phyloP scores from a whole-genome alignment of 257 asterid genomes.

The Linderniella brevidens region DNA sequence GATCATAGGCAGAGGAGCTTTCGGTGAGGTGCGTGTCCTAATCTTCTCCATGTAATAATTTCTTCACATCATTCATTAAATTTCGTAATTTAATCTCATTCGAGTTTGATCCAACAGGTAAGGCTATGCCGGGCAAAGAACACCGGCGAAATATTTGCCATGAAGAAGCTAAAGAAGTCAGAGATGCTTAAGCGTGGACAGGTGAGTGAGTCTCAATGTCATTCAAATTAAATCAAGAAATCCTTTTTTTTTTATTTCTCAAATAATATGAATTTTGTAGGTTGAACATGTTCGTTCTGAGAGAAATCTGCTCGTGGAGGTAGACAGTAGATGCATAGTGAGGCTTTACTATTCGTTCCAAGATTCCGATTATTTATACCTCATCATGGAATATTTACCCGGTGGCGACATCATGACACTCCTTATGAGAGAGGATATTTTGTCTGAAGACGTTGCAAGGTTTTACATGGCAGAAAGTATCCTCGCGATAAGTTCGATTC shows the following conservation, averaged over 20 bases:
- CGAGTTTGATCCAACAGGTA: constrained; percentile 40
- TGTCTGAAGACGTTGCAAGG: constrained; percentile 78
- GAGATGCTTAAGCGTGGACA: constrained; percentile 98
- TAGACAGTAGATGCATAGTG: constrained; percentile 93
- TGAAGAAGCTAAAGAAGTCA: constrained; percentile 87
- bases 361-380: constrained; percentile 81
- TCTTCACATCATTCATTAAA: neutral
- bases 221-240: neutral
- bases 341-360: constrained; percentile 89
- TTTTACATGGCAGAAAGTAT: constrained; percentile 90
- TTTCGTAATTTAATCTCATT: neutral
- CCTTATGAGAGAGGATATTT: constrained; percentile 80
- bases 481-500: constrained; percentile 86
- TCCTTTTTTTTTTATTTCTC: neutral
- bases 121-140: constrained; percentile 75
- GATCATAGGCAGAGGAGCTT: constrained; percentile 88
- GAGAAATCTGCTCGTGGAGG: constrained; percentile 96
- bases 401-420: constrained; percentile 99
- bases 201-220: constrained; percentile 20
- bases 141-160: constrained; percentile 86
- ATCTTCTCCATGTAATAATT: neutral
- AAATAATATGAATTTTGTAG: constrained; percentile 17
- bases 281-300: constrained; percentile 98
- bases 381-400: constrained; percentile 94
- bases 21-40: constrained; percentile 55